phyloP scores from a whole-genome alignment of 441 rosid genomes.

The Corymbia citriodora region DNA sequence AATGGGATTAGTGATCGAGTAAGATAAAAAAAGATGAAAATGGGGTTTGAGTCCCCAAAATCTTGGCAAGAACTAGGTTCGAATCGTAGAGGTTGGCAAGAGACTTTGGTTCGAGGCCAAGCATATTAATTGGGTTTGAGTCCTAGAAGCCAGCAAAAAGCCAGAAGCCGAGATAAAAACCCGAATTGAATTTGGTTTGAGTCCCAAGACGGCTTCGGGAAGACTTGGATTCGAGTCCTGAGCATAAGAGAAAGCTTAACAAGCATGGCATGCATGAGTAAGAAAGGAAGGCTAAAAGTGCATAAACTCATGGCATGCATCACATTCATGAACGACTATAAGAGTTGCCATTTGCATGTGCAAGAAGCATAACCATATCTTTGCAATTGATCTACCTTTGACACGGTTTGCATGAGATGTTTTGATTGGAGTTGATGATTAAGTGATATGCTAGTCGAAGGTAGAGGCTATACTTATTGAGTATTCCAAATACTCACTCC shows the following conservation, averaged over 20 bases:
- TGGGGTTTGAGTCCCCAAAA: background rate
- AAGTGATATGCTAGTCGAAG: background rate
- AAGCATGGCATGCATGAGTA: background rate
- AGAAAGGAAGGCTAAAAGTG: background rate
- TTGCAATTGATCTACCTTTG: background rate
- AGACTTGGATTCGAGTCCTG: background rate
- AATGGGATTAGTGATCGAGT: background rate
- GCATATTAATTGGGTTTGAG: background rate
- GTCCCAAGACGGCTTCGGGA: too few relatives aligned
- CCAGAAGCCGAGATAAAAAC: accelerated
- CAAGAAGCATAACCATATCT: background rate
- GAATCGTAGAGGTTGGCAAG: accelerated
- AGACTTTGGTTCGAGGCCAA: background rate
- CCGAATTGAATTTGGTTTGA: accelerated
- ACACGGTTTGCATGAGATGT: background rate
- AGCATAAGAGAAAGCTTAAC: background rate
- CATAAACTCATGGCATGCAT: background rate
- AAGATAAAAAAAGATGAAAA: too few relatives aligned
- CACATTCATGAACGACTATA: too few relatives aligned
- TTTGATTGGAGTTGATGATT: background rate
- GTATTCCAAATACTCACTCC: background rate
- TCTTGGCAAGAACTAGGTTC: background rate
- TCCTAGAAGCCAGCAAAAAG: accelerated
- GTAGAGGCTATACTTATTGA: background rate
- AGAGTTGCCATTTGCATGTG: background rate